Evolutionary conservation across 352 stramenopile genomes (phyloP).

Genomic region (Phytophthora melonis): DNA sequence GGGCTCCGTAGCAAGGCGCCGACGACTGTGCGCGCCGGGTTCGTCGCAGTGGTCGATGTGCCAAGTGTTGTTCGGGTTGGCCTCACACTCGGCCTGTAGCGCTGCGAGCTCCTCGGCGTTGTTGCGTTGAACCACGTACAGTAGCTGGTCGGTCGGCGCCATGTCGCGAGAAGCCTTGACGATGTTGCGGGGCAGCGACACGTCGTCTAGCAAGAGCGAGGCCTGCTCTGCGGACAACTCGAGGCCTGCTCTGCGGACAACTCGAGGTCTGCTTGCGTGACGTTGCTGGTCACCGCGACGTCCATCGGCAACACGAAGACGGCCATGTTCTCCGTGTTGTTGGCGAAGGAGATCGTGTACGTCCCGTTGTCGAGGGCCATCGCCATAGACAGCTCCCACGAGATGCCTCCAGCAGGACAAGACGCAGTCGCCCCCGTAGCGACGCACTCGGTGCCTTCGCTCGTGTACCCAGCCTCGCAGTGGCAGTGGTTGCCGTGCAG

Average conservation of each 20-base stretch:
- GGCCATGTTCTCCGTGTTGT: conserved; percentile 61
- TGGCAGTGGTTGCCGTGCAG: conserved; percentile 59
- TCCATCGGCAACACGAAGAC: conserved; percentile 49
- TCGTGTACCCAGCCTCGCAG: conserved; percentile 52
- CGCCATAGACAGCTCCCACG: conserved; percentile 52
- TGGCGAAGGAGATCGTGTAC: conserved; percentile 49
- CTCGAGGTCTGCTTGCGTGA: conserved; percentile 36
- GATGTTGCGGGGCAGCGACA: conserved; percentile 52
- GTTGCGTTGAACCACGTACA: conserved; percentile 62
- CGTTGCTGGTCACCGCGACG: conserved; percentile 22
- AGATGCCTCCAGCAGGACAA: conserved; percentile 48
- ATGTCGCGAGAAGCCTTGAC: conserved; percentile 52
- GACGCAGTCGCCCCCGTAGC: conserved; percentile 25
- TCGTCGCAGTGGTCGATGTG: conserved; percentile 62
- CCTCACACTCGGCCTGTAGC: conserved; percentile 49
- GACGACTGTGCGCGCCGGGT: conserved; percentile 38
- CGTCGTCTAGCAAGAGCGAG: conserved; percentile 41
- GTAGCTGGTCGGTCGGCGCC: conserved; percentile 44
- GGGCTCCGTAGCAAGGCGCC: conserved; percentile 34
- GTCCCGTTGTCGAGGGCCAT: conserved; percentile 56
- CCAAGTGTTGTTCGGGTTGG: conserved; percentile 50
- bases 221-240: conserved; percentile 31
- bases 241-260: conserved; percentile 36
- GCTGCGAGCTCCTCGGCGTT: conserved; percentile 51
- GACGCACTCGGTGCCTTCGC: conserved; percentile 47